These are phyloP conservation scores for Saprolegnia parasitica DNA, from an alignment of 352 stramenopile species.

Conservation along the genomic window DNA sequence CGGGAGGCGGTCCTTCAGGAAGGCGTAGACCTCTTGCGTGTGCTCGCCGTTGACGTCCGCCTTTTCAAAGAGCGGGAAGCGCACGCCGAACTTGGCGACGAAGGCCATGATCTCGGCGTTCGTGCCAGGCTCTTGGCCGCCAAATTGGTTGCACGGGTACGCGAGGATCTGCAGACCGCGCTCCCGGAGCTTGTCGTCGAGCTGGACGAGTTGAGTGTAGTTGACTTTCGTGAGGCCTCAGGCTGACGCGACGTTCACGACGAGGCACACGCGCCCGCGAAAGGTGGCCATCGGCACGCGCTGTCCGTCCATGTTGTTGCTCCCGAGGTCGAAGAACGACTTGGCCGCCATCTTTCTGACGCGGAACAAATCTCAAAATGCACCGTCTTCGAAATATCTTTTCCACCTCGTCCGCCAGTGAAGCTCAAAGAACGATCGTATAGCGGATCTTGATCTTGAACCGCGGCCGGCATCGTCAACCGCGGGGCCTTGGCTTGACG, in stretches of 20 bases:
- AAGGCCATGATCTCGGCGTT: constrained; percentile 46
- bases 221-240: constrained; percentile 53
- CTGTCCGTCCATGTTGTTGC: constrained; percentile 26
- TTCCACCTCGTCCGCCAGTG: too few species aligned
- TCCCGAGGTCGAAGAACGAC: constrained; percentile 32
- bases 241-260: constrained; percentile 33
- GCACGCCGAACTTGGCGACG: constrained; percentile 42
- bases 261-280: constrained; percentile 21
- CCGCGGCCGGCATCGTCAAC: too few species aligned
- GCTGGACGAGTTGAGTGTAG: constrained; percentile 64
- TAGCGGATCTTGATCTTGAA: too few species aligned
- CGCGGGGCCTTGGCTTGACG: too few species aligned
- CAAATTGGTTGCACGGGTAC: constrained; percentile 56
- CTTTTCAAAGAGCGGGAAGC: constrained; percentile 54
- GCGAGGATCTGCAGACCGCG: constrained; percentile 38
- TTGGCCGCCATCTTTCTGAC: not conserved
- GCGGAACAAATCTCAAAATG: not conserved
- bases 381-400: not conserved
- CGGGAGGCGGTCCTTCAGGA: constrained; percentile 34
- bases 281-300: constrained; percentile 30
- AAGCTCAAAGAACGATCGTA: too few species aligned
- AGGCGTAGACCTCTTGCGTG: constrained; percentile 38
- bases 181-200: constrained; percentile 52
- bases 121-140: constrained; percentile 45
- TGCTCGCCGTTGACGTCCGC: constrained; percentile 44